These are phyloP conservation scores for Xylariaceae sp. DNA, from an alignment of 2,329 filamentous ascomycete species.

Conservation along the genomic window DNA sequence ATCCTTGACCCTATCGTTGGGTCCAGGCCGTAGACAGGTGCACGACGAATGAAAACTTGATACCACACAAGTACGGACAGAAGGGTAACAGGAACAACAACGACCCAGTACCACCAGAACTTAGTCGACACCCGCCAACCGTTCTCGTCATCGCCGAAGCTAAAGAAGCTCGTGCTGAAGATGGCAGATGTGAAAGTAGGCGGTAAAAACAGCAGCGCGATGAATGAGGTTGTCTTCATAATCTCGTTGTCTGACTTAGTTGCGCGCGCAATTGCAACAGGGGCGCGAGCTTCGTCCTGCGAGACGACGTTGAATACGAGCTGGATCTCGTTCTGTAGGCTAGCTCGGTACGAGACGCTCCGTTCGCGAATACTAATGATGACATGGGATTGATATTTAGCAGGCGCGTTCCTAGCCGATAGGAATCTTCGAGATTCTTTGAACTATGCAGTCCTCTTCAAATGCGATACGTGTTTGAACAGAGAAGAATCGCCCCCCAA, in stretches of 20 bases:
- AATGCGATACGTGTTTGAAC: no score
- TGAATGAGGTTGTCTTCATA: conserved; percentile 3
- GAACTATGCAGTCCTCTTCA: no score
- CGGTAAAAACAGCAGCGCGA: conserved; percentile 1
- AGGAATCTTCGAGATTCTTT: no score
- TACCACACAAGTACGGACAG: background rate
- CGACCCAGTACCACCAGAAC: conserved; percentile 1
- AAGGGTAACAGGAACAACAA: background rate
- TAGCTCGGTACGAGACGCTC: background rate
- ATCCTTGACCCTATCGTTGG: background rate
- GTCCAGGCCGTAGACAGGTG: background rate
- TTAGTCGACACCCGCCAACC: background rate
- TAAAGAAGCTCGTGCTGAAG: conserved; percentile 3
- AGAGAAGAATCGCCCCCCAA: no score
- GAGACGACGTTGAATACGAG: conserved; percentile 2
- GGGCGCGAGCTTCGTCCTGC: background rate
- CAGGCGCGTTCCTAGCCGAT: no score
- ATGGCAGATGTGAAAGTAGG: conserved; percentile 2
- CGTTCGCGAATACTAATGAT: background rate
- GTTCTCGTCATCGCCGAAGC: background rate
- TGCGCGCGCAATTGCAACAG: background rate
- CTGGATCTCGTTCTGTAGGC: conserved; percentile 1
- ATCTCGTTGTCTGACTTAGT: background rate
- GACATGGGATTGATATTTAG: no score
- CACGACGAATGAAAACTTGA: background rate